Evolutionary conservation across 768 basidiomycete species (phyloP).

Genomic region (Kwoniella europaea): DNA sequence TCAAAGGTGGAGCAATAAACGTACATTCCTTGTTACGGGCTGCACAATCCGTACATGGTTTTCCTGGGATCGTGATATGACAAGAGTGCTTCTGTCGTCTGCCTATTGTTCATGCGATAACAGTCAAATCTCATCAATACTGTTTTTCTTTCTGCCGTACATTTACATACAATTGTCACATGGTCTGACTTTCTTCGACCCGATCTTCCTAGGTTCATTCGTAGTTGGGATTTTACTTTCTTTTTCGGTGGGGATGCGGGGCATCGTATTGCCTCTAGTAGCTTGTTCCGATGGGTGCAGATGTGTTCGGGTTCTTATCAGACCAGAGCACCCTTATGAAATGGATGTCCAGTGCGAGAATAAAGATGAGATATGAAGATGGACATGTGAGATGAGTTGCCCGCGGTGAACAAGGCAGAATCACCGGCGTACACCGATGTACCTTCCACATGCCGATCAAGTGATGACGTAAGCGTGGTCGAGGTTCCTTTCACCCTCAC

Average conservation of each 20-base stretch:
- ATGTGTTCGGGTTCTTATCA: no score
- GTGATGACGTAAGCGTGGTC: no score
- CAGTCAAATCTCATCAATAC: no score
- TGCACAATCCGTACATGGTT: slow-evolving; percentile 15
- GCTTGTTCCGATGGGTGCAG: neutral
- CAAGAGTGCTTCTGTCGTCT: slow-evolving; percentile 15
- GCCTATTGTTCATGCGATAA: slow-evolving; percentile 1
- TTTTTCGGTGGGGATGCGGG: slow-evolving; percentile 4
- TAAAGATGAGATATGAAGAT: no score
- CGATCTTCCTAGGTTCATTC: slow-evolving; percentile 7
- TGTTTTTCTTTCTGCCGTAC: neutral
- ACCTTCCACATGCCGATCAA: no score
- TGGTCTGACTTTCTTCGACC: slow-evolving; percentile 10
- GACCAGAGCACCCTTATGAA: no score
- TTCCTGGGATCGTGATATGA: slow-evolving; percentile 6
- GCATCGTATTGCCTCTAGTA: neutral
- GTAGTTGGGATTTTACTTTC: neutral
- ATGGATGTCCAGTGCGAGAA: no score
- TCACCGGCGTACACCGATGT: no score
- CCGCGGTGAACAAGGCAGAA: no score
- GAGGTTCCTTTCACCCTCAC: no score
- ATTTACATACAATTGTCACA: slow-evolving; percentile 14
- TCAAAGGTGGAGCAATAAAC: slow-evolving; percentile 9
- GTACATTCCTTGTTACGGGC: slow-evolving; percentile 15
- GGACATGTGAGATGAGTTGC: neutral